Conservation (phyloP, 768 basidiomycete genomes). For the Rhodotorula sphaerocarpa region DNA sequence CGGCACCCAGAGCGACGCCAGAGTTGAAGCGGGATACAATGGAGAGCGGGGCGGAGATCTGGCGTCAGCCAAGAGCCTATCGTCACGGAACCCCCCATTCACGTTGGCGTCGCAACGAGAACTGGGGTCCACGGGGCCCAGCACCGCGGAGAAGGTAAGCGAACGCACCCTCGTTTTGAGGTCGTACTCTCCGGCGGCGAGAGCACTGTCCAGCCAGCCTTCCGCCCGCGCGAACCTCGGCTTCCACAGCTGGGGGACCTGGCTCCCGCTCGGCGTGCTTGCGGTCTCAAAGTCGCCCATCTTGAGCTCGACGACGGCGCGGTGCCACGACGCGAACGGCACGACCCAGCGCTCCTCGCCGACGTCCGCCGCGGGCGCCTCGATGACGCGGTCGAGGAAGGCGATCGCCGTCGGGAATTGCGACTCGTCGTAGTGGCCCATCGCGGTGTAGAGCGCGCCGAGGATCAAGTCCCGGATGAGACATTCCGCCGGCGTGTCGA, state of each 20-base stretch:
- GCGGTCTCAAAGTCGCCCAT: not conserved
- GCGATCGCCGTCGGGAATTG: not conserved
- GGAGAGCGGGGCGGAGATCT: too few relatives aligned
- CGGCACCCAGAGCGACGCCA: too few relatives aligned
- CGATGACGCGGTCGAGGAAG: constrained; percentile 7
- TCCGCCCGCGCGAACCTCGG: constrained; percentile 5
- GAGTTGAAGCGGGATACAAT: too few relatives aligned
- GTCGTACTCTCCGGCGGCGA: constrained; percentile 11
- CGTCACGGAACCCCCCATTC: too few relatives aligned
- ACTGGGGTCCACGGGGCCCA: too few relatives aligned
- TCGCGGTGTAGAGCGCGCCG: constrained; percentile 22
- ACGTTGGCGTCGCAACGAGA: too few relatives aligned
- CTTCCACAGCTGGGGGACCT: not conserved
- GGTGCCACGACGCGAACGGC: constrained; percentile 19
- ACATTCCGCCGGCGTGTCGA: constrained; percentile 31
- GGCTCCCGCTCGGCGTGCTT: not conserved
- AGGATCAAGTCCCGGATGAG: constrained; percentile 32
- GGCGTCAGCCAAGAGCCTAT: too few relatives aligned
- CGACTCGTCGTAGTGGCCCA: not conserved
- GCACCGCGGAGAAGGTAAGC: too few relatives aligned
- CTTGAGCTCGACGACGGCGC: constrained; percentile 7
- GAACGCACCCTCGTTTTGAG: constrained; percentile 22
- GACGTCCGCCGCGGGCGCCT: not conserved
- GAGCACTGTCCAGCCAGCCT: constrained; percentile 3
- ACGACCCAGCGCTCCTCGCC: constrained; percentile 26